A percentile compares a stretch with the other conserved stretches of the same genome.
These are phyloP conservation scores for Lepiota venenata DNA, from an alignment of 768 basidiomycete species.

Conservation along the genomic window DNA sequence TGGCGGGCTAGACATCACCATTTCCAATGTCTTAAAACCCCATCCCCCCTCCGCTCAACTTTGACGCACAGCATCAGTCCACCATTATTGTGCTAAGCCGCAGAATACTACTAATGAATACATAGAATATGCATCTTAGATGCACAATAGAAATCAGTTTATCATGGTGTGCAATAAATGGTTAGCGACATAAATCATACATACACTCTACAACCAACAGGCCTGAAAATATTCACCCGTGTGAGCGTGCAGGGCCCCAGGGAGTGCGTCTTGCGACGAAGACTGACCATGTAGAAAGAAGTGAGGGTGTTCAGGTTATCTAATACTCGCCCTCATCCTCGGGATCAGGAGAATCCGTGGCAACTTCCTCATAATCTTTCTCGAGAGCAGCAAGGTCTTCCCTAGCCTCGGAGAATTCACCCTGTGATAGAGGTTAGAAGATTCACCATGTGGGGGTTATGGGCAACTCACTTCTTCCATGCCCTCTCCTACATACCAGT, in stretches of 20 bases:
- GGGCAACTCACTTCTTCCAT: slow-evolving; percentile 73
- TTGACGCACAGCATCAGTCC: no score
- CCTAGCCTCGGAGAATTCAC: slow-evolving; percentile 98
- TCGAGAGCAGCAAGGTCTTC: slow-evolving; percentile 99
- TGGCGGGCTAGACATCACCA: slow-evolving; percentile 13
- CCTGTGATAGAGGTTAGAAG: slow-evolving; percentile 33
- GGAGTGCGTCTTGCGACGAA: background rate
- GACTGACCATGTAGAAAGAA: background rate
- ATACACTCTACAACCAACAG: background rate
- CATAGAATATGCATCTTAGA: background rate
- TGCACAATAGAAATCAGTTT: background rate
- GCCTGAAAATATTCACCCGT: background rate
- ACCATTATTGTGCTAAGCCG: background rate
- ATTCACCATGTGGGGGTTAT: background rate
- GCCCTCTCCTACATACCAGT: slow-evolving; percentile 98
- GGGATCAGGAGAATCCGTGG: slow-evolving; percentile 46
- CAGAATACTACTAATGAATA: background rate
- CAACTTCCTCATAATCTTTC: slow-evolving; percentile 91
- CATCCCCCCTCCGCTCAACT: no score
- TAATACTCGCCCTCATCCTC: slow-evolving; percentile 56
- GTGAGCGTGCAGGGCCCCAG: no score
- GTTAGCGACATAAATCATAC: background rate
- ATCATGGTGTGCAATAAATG: background rate
- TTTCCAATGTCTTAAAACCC: background rate
- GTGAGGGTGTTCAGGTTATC: slow-evolving; percentile 9